Percentiles rank a stretch among this genome's conserved stretches.
Conservation (phyloP, 345 rosid species). For the Psidium guajava region DNA sequence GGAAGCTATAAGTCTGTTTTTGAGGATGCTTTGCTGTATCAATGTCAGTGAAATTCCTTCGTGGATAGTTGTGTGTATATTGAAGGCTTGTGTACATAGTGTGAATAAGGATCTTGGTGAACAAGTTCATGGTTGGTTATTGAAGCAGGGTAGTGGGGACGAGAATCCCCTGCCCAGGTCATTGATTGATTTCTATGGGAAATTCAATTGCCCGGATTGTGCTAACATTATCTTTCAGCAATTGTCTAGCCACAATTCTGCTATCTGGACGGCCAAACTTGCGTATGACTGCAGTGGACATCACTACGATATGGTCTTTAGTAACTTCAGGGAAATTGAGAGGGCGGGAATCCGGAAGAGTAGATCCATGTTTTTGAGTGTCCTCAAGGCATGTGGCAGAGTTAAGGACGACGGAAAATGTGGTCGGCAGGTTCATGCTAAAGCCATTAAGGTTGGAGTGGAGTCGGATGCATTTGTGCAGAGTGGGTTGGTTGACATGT, state of each 20-base stretch:
- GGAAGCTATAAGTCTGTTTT: slow-evolving; percentile 31
- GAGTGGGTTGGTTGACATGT: slow-evolving; percentile 53
- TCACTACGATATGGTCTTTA: slow-evolving; percentile 22
- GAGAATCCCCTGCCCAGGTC: slow-evolving; percentile 24
- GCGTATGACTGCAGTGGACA: slow-evolving; percentile 41
- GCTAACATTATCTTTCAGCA: slow-evolving; percentile 29
- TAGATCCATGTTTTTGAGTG: slow-evolving; percentile 26
- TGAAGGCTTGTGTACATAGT: slow-evolving; percentile 39
- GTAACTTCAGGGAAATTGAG: slow-evolving; percentile 39
- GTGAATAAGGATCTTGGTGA: slow-evolving; percentile 43
- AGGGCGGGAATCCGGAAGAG: slow-evolving; percentile 28
- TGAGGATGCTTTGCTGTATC: slow-evolving; percentile 16
- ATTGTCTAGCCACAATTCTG: slow-evolving; percentile 13
- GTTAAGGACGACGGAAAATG: slow-evolving; percentile 28
- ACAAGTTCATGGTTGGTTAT: slow-evolving; percentile 54
- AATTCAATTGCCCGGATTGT: slow-evolving; percentile 23
- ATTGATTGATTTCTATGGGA: slow-evolving; percentile 48
- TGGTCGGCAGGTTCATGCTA: slow-evolving; percentile 50
- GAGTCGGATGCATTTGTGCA: slow-evolving; percentile 26
- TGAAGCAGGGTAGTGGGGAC: slow-evolving; percentile 30
- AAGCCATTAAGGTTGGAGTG: slow-evolving; percentile 43
- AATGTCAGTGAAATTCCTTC: slow-evolving; percentile 14
- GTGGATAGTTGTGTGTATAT: slow-evolving; percentile 29
- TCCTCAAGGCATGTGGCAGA: slow-evolving; percentile 43
- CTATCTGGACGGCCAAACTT: slow-evolving; percentile 47